These are phyloP conservation scores for Rhodotorula kratochvilovae DNA, from an alignment of 768 basidiomycete species.

Conservation along the genomic window DNA sequence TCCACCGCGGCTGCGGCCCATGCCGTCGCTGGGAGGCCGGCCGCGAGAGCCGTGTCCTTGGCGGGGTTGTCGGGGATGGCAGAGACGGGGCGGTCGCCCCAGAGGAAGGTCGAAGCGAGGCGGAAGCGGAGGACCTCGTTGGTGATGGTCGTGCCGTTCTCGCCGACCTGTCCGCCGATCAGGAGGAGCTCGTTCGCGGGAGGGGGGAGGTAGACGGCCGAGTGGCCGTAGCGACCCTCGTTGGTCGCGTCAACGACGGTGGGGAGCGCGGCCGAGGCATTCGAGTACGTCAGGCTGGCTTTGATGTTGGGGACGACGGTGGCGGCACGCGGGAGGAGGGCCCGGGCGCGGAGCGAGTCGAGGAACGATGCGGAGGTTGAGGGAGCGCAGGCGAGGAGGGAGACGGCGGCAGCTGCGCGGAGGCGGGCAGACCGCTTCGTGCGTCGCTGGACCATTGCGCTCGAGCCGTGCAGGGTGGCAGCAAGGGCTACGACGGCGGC, in stretches of 20 bases:
- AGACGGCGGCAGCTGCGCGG: background rate
- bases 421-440: background rate
- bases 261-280: background rate
- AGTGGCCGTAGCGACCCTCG: conserved; percentile 37
- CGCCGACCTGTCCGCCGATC: conserved; percentile 34
- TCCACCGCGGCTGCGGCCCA: conserved; percentile 20
- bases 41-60: background rate
- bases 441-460: background rate
- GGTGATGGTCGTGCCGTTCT: conserved; percentile 21
- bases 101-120: conserved; percentile 24
- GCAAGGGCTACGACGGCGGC: too few species aligned
- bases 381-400: background rate
- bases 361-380: conserved; percentile 4
- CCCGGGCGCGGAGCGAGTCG: conserved; percentile 2
- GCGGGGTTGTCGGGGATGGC: conserved; percentile 32
- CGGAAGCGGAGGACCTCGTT: conserved; percentile 31
- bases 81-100: conserved; percentile 19
- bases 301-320: background rate
- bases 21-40: conserved; percentile 12
- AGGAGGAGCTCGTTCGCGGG: conserved; percentile 21
- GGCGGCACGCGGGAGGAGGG: background rate
- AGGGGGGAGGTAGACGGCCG: conserved; percentile 28
- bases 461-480: too few species aligned
- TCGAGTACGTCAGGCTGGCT: background rate
- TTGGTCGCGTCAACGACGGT: background rate